These are phyloP conservation scores for Ogataea philodendri DNA, from an alignment of 805 yeast genomes.

Conservation along the genomic window DNA sequence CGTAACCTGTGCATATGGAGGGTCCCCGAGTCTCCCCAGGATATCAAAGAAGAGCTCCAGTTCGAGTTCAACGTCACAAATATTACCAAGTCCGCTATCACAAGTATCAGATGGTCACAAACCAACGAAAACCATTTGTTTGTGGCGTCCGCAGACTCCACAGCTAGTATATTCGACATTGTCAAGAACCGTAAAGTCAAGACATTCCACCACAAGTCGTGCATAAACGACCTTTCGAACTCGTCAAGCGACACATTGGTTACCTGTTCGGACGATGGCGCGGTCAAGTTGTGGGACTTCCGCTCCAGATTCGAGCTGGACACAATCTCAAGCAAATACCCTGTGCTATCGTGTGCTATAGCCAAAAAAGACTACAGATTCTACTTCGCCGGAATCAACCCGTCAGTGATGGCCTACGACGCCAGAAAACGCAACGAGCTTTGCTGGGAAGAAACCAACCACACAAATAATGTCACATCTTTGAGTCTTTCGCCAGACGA, in stretches of 20 bases:
- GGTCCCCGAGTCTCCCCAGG: constrained; percentile 15
- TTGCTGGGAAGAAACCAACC: constrained; percentile 44
- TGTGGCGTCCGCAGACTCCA: constrained; percentile 59
- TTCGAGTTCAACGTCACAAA: constrained; percentile 14
- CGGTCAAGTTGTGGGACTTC: constrained; percentile 60
- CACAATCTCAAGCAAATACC: constrained; percentile 42
- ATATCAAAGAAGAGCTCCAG: constrained; percentile 16
- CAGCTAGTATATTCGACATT: constrained; percentile 62
- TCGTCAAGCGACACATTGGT: constrained; percentile 34
- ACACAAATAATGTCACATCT: constrained; percentile 56
- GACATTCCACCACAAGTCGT: constrained; percentile 39
- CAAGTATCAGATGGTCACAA: constrained; percentile 54
- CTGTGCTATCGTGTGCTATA: constrained; percentile 51
- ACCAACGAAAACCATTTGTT: constrained; percentile 42
- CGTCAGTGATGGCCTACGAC: constrained; percentile 60
- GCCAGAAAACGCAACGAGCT: constrained; percentile 41
- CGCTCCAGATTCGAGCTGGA: constrained; percentile 46
- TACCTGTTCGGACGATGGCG: constrained; percentile 69
- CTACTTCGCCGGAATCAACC: constrained; percentile 68
- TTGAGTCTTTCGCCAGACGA: constrained; percentile 43
- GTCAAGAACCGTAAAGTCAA: constrained; percentile 53
- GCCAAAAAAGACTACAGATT: constrained; percentile 41
- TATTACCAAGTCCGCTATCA: constrained; percentile 59
- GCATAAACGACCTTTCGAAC: constrained; percentile 54
- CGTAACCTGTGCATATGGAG: constrained; percentile 39